A percentile compares a stretch with the other conserved stretches of the same genome.
phyloP scores from a whole-genome alignment of 2,329 filamentous ascomycete species.

The Fulvia fulva region DNA sequence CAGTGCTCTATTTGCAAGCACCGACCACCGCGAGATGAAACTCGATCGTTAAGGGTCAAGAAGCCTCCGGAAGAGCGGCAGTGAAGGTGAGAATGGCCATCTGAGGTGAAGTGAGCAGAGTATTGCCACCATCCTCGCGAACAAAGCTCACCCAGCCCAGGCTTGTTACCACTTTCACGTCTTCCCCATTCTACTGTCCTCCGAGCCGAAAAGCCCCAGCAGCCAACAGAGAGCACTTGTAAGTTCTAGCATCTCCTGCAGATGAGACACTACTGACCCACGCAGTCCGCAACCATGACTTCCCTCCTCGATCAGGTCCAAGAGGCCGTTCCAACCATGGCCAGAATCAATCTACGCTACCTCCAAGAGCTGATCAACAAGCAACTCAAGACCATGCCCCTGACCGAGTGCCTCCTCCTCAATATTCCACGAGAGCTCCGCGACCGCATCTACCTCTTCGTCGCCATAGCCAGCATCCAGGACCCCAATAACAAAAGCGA shows the following conservation, averaged over 20 bases:
- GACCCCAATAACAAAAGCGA: not conserved
- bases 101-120: not conserved
- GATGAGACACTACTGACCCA: not conserved
- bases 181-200: not conserved
- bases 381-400: not conserved
- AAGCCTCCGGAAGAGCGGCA: not conserved
- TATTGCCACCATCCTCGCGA: not conserved
- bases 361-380: not conserved
- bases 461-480: constrained; percentile 1
- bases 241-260: not conserved
- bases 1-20: not conserved
- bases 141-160: not conserved
- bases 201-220: not conserved
- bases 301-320: not conserved
- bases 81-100: not conserved
- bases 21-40: not conserved
- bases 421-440: constrained; percentile 8
- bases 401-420: not conserved
- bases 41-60: not conserved
- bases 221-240: not conserved
- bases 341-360: not conserved
- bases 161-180: not conserved
- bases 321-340: not conserved
- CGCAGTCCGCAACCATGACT: not conserved
- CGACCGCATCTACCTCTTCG: constrained; percentile 8